Evolutionary conservation across 192 early-diverging fungal genomes (phyloP).

Genomic region (Jimgerdemannia lactiflua): DNA sequence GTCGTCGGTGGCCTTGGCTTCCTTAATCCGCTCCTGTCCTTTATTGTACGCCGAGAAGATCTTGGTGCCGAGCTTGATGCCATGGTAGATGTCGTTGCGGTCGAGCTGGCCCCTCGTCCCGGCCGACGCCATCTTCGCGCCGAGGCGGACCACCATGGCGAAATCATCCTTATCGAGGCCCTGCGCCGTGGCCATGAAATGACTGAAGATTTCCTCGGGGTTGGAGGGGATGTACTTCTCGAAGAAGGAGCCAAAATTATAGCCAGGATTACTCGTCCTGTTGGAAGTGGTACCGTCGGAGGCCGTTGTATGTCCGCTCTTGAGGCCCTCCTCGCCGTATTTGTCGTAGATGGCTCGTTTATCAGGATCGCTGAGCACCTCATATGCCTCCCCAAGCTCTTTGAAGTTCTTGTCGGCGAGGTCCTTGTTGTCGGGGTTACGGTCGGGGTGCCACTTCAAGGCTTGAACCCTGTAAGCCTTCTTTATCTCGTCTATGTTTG

Average conservation of each 20-base stretch:
- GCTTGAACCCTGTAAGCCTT: conserved; percentile 45
- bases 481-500: conserved; percentile 43
- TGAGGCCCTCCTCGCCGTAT: conserved; percentile 1
- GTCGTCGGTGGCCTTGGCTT: neutral
- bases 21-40: neutral
- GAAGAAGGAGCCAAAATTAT: neutral
- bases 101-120: neutral
- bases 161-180: neutral
- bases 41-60: neutral
- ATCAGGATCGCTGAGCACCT: conserved; percentile 82
- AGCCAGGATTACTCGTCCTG: neutral
- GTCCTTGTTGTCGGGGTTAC: conserved; percentile 60
- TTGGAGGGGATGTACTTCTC: neutral
- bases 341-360: conserved; percentile 87
- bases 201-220: neutral
- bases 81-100: neutral
- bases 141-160: neutral
- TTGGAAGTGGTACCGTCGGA: neutral
- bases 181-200: neutral
- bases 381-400: conserved; percentile 94
- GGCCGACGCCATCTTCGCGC: neutral
- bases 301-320: neutral
- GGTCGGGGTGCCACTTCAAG: conserved; percentile 74
- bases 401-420: conserved; percentile 82
- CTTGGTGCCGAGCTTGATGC: conserved; percentile 1